phyloP scores from a whole-genome alignment of 225 moss, liverwort and hornwort genomes.

The Ulota crispa region DNA sequence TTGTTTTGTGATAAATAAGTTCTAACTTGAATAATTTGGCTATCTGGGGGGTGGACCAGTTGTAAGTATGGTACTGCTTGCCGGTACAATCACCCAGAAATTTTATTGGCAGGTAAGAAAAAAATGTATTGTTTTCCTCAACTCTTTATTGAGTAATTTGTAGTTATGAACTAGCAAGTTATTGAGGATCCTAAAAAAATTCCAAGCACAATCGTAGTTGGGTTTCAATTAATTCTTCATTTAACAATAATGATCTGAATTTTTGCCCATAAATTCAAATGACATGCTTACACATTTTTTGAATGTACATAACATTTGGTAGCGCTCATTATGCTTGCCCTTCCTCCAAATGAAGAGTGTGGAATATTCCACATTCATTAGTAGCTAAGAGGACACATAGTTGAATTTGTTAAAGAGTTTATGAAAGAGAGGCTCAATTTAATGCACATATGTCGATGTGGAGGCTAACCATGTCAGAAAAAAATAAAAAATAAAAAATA shows the following conservation, averaged over 20 bases:
- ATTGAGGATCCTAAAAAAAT: not conserved
- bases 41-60: conserved; percentile 39
- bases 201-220: not conserved
- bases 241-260: no score
- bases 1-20: no score
- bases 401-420: no score
- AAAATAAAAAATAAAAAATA: no score
- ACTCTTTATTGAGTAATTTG: fast-evolving
- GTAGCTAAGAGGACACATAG: no score
- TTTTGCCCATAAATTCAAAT: not conserved
- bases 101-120: conserved; percentile 37
- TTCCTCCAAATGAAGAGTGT: no score
- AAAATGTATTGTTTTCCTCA: not conserved
- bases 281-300: not conserved
- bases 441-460: no score
- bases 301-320: no score
- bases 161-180: fast-evolving
- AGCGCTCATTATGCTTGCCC: no score
- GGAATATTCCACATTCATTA: no score
- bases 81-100: conserved; percentile 94
- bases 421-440: no score
- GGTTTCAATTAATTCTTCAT: not conserved
- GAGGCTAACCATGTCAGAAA: no score
- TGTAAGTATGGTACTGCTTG: conserved; percentile 86
- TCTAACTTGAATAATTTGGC: conserved; percentile 15